Evolutionary conservation across 257 asterid species (phyloP), one percentile per base, ranked within the genome.

Genomic region (Datura wrightii): DNA sequence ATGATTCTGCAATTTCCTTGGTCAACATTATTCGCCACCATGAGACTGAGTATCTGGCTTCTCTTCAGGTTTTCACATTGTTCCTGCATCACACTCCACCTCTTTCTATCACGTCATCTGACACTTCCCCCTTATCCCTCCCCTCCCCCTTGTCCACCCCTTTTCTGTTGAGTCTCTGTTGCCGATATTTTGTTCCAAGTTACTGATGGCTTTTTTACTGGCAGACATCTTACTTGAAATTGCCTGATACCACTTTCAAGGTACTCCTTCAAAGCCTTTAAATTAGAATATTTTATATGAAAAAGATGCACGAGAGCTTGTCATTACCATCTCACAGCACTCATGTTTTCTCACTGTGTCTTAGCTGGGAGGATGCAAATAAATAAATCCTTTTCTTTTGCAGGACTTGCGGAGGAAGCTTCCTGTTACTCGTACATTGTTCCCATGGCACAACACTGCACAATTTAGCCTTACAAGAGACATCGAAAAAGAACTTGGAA

Each of bases 381-480:
- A 10, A 39, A 63, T 14, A 46, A 18, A 4, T 48, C 58, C 24
- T 52, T 2, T 36, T 79, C 34, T 84, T 10, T 41, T 86, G 55
- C 93, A 96, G 99, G 99, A 96, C 87, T 95, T 96, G 71, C 94
- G 98, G 84, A 91, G 99, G 87, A 96, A 96, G 94, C 98, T 96
- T 86, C 99, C 99, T 0, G 98, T 96, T 84, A 96, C 97, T 8
- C 97, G 98, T 37, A 96, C 98, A 4, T 88, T 93, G 82, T 96
- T 96, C 89, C 98, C 98, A 31, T 96, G 99, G 99, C 98, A 96
- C 82, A 94, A 93, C 88, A 92, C 98, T 11, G 34, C 87, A 88
- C 99, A 96, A 72, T 93, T 96, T 92, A 94, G 93, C 93, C 91
- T 96, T 86, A 93, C 95, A 8, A 93, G 92, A 87, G 99, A 96